phyloP scores from a whole-genome alignment of 2,329 filamentous ascomycete species.

The Talaromyces sp. region DNA sequence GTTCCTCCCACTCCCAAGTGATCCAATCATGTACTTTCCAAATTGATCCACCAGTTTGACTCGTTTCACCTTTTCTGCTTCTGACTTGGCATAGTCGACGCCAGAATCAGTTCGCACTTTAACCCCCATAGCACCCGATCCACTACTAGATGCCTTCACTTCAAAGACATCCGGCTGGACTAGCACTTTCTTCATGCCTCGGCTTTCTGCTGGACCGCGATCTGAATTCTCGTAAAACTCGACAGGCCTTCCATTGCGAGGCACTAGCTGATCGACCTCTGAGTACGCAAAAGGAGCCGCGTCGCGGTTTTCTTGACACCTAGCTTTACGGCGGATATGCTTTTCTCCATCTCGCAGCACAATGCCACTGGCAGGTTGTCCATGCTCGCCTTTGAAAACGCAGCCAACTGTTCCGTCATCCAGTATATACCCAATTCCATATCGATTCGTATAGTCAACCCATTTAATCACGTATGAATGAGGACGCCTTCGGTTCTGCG shows the following conservation, averaged over 20 bases:
- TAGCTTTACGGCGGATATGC: conserved; percentile 43
- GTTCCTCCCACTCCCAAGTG: conserved; percentile 38
- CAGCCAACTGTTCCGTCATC: conserved; percentile 48
- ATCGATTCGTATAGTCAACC: conserved; percentile 50
- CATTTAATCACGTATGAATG: conserved; percentile 48
- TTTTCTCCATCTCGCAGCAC: conserved; percentile 42
- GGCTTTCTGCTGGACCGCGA: conserved; percentile 24
- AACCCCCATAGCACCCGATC: conserved; percentile 21
- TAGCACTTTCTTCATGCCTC: conserved; percentile 36
- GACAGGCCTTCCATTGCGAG: conserved; percentile 35
- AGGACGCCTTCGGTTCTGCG: conserved; percentile 23
- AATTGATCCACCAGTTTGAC: conserved; percentile 47
- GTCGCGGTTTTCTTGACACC: conserved; percentile 29
- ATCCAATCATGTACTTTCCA: conserved; percentile 49
- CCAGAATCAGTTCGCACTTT: conserved; percentile 28
- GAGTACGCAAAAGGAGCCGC: conserved; percentile 26
- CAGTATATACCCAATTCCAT: conserved; percentile 49
- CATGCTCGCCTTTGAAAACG: conserved; percentile 44
- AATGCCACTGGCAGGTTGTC: conserved; percentile 40
- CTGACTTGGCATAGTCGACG: conserved; percentile 30
- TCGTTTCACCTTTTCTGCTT: conserved; percentile 44
- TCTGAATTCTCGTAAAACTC: conserved; percentile 46
- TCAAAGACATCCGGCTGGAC: conserved; percentile 38
- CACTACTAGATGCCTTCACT: conserved; percentile 23
- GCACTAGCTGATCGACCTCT: conserved; percentile 41